phyloP scores from a whole-genome alignment of 78 protist genomes.

The Parvularia atlantis region DNA sequence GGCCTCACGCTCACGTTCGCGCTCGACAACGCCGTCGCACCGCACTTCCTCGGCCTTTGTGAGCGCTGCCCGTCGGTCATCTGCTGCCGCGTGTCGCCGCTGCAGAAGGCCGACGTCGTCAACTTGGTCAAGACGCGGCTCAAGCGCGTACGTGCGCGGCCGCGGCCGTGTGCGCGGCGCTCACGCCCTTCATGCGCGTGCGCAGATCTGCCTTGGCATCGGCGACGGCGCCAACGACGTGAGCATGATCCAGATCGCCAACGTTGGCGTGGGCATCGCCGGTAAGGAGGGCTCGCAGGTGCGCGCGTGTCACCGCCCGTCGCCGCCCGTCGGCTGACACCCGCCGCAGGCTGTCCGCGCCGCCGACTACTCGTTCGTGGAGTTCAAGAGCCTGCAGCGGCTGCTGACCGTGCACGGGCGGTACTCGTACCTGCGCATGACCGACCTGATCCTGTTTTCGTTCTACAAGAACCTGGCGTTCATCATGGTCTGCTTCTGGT shows the following conservation, averaged over 20 bases:
- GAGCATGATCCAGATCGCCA: slow-evolving; percentile 53
- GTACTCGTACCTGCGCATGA: slow-evolving; percentile 41
- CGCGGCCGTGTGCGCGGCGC: too few species aligned
- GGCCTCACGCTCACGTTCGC: too few species aligned
- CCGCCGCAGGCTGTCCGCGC: slow-evolving; percentile 87
- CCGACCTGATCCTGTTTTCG: slow-evolving; percentile 4
- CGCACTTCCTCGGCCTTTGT: too few species aligned
- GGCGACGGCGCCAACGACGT: slow-evolving; percentile 93
- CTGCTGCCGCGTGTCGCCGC: slow-evolving; percentile 78
- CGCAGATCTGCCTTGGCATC: slow-evolving; percentile 69
- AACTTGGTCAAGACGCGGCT: slow-evolving; percentile 37
- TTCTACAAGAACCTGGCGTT: slow-evolving; percentile 12
- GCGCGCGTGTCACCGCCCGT: too few species aligned
- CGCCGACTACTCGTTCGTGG: slow-evolving; percentile 45
- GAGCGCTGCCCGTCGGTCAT: slow-evolving; percentile 61
- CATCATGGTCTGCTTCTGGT: too few species aligned
- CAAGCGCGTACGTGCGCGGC: too few species aligned
- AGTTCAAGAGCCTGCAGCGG: background rate
- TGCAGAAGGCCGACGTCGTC: slow-evolving; percentile 54
- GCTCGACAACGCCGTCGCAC: too few species aligned
- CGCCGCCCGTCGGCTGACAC: too few species aligned
- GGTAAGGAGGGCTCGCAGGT: slow-evolving; percentile 87
- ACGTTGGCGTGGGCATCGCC: slow-evolving; percentile 91
- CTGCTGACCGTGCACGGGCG: slow-evolving; percentile 53
- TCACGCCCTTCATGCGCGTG: too few species aligned